These are phyloP conservation scores for Arthrinium puccinioides DNA, from an alignment of 2,329 filamentous ascomycete genomes.

Conservation along the genomic window DNA sequence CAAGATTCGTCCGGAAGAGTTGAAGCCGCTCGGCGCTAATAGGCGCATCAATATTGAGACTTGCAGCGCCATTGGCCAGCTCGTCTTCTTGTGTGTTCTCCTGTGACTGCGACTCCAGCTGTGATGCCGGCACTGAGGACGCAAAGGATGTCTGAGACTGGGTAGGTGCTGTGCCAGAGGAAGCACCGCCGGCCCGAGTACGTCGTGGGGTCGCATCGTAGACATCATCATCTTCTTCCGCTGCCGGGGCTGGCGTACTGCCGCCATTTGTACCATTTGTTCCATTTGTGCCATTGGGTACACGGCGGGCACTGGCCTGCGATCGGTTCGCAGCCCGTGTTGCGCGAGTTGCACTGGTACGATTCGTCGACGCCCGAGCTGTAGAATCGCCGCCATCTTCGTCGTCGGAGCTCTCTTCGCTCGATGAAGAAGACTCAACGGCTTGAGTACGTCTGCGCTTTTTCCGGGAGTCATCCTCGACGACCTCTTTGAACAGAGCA, in stretches of 20 bases:
- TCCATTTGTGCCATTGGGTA: constrained; percentile 17
- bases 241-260: constrained; percentile 21
- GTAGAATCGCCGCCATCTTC: constrained; percentile 38
- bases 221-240: constrained; percentile 43
- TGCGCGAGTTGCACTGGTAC: constrained; percentile 27
- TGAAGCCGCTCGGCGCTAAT: constrained; percentile 58
- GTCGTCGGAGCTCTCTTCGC: constrained; percentile 53
- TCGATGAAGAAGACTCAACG: constrained; percentile 49
- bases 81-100: constrained; percentile 34
- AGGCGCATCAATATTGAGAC: constrained; percentile 32
- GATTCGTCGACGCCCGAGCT: constrained; percentile 28
- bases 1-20: constrained; percentile 73
- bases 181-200: constrained; percentile 21
- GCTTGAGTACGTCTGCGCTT: constrained; percentile 67
- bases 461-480: constrained; percentile 72
- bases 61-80: constrained; percentile 23
- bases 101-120: constrained; percentile 44
- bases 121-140: constrained; percentile 72
- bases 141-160: constrained; percentile 59
- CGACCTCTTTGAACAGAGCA: constrained; percentile 93
- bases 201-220: constrained; percentile 34
- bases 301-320: constrained; percentile 18
- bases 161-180: constrained; percentile 24
- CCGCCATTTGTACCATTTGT: constrained; percentile 12
- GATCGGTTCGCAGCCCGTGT: constrained; percentile 15